Evolutionary conservation across 495 filamentous ascomycete species (phyloP).

Genomic region (Penicillium maclennaniae): DNA sequence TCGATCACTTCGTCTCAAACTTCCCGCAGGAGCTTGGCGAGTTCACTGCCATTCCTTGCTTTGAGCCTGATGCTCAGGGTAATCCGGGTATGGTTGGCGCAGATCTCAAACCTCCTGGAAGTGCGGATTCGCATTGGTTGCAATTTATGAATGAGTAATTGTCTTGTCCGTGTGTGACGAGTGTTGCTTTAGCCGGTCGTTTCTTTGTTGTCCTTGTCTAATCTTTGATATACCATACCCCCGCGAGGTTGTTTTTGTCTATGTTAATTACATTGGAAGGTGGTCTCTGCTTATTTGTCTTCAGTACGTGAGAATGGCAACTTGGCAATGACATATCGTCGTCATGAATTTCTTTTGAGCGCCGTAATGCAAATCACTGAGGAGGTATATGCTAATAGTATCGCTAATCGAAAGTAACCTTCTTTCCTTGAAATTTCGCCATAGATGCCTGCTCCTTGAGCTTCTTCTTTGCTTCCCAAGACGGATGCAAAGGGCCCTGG

Average conservation of each 20-base stretch:
- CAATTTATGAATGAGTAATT: constrained; percentile 38
- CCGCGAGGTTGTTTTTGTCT: not conserved
- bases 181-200: not conserved
- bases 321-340: not conserved
- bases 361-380: not conserved
- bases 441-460: constrained; percentile 65
- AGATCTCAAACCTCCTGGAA: constrained; percentile 26
- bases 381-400: constrained; percentile 3
- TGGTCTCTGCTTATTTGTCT: not conserved
- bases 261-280: not conserved
- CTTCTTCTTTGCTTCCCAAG: constrained; percentile 86
- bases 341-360: not conserved
- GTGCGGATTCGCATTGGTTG: constrained; percentile 35
- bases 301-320: not conserved
- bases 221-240: constrained; percentile 11
- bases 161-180: not conserved
- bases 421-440: constrained; percentile 76
- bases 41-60: constrained; percentile 46
- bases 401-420: constrained; percentile 79
- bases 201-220: not conserved
- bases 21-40: constrained; percentile 46
- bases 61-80: constrained; percentile 39
- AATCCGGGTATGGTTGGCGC: constrained; percentile 14
- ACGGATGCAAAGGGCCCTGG: constrained; percentile 78
- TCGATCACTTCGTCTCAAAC: constrained; percentile 46